Evolutionary conservation across 208 protist species (phyloP).

Genomic region (Trichomonas gallinae): DNA sequence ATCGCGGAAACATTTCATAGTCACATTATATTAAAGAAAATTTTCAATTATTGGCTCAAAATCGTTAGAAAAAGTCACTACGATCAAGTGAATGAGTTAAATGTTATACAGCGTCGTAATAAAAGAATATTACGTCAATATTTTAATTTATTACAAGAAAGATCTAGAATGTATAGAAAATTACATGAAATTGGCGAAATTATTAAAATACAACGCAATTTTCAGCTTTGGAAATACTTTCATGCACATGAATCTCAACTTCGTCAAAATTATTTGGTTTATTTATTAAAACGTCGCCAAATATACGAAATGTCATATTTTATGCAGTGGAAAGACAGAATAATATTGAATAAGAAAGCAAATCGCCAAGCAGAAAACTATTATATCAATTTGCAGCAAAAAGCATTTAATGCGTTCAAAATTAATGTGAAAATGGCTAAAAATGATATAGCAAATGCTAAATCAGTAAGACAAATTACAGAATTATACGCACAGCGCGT

Average conservation of each 20-base stretch:
- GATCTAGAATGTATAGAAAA: neutral
- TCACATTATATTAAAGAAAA: neutral
- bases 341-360: neutral
- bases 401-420: neutral
- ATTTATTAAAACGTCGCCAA: neutral
- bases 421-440: neutral
- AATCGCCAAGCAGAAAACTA: neutral
- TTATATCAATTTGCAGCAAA: neutral
- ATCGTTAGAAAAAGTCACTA: neutral
- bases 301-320: neutral
- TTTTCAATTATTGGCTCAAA: neutral
- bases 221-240: neutral
- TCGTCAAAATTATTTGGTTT: neutral
- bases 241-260: neutral
- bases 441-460: neutral
- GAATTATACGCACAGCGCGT: neutral
- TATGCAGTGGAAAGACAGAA: neutral
- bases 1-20: neutral
- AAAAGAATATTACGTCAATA: neutral
- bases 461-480: neutral
- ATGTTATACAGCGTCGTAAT: neutral
- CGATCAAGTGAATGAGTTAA: neutral
- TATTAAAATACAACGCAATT: neutral
- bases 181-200: neutral
- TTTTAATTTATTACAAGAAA: neutral